Evolutionary conservation across 768 basidiomycete species (phyloP).

Genomic region (Tricholomella constricta): DNA sequence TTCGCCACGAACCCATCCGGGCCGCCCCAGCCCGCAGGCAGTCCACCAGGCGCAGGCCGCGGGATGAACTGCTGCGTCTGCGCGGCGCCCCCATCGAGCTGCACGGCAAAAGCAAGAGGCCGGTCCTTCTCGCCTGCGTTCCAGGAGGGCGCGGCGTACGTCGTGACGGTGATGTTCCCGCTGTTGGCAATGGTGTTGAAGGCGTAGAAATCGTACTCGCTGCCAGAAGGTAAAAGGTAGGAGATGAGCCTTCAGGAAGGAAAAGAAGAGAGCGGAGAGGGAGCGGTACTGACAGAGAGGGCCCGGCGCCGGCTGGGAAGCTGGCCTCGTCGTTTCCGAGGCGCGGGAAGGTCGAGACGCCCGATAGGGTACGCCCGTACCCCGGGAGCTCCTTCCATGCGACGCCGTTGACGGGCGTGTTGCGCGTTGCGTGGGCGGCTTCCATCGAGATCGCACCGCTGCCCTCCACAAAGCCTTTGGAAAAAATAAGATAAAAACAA

Average conservation of each 20-base stretch:
- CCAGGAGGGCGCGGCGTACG: conserved; percentile 52
- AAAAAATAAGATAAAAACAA: background rate
- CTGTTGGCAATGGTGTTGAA: conserved; percentile 48
- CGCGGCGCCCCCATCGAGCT: conserved; percentile 46
- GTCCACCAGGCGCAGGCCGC: conserved; percentile 41
- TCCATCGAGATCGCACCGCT: conserved; percentile 67
- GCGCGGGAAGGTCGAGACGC: conserved; percentile 60
- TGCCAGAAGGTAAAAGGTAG: conserved; percentile 17
- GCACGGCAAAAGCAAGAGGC: conserved; percentile 53
- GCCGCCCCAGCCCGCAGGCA: conserved; percentile 50
- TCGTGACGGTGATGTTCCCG: conserved; percentile 50
- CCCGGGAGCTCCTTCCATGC: conserved; percentile 62
- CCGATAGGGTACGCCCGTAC: conserved; percentile 61
- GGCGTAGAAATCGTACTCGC: conserved; percentile 67
- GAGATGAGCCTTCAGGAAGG: too few relatives aligned
- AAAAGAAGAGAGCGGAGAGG: background rate
- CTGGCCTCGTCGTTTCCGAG: conserved; percentile 48
- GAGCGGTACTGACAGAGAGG: conserved; percentile 47
- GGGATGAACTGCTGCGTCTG: conserved; percentile 51
- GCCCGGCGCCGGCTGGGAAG: conserved; percentile 65
- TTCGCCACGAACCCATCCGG: conserved; percentile 56
- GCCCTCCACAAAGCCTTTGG: conserved; percentile 68
- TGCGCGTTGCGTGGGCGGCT: conserved; percentile 57
- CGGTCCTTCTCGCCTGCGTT: conserved; percentile 52
- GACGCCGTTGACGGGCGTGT: conserved; percentile 49